Conservation (phyloP, 2,329 filamentous ascomycete species). For the Fusarium oxysporum region DNA sequence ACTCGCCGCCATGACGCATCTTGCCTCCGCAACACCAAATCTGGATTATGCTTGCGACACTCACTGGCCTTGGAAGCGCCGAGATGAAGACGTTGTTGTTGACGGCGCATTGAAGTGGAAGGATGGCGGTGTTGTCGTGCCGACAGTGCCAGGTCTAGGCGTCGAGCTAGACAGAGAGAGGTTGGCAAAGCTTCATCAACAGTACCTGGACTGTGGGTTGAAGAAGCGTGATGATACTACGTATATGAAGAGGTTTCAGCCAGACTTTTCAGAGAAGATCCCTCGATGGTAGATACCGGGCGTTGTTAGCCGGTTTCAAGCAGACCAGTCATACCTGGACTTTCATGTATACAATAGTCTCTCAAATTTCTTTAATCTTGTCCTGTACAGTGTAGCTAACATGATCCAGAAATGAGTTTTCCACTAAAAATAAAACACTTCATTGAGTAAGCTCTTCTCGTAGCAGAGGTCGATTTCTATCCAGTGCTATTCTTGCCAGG, state of each 20-base stretch:
- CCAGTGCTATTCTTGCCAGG: too few species aligned
- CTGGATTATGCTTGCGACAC: conserved; percentile 58
- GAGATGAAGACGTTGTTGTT: conserved; percentile 55
- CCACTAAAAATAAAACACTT: neutral
- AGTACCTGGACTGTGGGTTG: conserved; percentile 54
- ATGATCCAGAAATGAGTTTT: accelerated
- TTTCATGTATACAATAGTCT: neutral
- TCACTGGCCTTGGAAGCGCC: conserved; percentile 59
- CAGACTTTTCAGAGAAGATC: conserved; percentile 49
- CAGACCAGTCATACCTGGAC: neutral
- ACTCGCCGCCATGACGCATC: conserved; percentile 57
- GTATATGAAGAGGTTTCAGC: conserved; percentile 52
- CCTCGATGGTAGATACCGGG: conserved; percentile 47
- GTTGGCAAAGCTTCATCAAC: conserved; percentile 50
- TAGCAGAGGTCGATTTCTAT: too few species aligned
- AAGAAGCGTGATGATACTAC: conserved; percentile 53
- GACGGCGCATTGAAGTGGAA: conserved; percentile 53
- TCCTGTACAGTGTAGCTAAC: accelerated
- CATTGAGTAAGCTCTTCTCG: neutral
- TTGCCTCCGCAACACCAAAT: conserved; percentile 55
- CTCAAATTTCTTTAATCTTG: neutral
- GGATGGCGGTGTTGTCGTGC: conserved; percentile 52
- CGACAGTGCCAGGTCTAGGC: conserved; percentile 51
- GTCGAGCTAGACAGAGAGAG: conserved; percentile 53
- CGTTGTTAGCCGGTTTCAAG: accelerated